A percentile compares a stretch with the other conserved stretches of the same genome.
Evolutionary conservation across 371 early-diverging fungal species (phyloP).

Genomic region (Rhizopus stolonifer): DNA sequence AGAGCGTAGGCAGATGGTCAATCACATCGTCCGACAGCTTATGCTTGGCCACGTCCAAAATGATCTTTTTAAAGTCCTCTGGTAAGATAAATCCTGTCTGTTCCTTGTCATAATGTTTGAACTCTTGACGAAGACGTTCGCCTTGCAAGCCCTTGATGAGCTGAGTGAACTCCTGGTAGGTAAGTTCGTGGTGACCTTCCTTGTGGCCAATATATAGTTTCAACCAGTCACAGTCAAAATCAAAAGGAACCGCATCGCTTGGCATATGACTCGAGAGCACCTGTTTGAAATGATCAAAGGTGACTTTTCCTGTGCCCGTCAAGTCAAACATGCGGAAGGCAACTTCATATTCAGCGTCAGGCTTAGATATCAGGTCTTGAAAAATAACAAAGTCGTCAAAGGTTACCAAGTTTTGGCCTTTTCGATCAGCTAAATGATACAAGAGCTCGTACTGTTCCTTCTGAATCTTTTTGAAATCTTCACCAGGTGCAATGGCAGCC

Average conservation of each 20-base stretch:
- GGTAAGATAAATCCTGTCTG: slow-evolving; percentile 67
- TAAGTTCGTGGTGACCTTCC: slow-evolving; percentile 57
- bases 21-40: slow-evolving; percentile 71
- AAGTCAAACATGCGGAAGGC: slow-evolving; percentile 75
- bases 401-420: slow-evolving; percentile 61
- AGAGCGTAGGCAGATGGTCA: slow-evolving; percentile 68
- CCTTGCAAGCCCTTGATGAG: slow-evolving; percentile 77
- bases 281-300: slow-evolving; percentile 67
- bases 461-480: slow-evolving; percentile 62
- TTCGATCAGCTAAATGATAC: slow-evolving; percentile 74
- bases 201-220: slow-evolving; percentile 68
- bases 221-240: slow-evolving; percentile 75
- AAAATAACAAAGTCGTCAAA: slow-evolving; percentile 78
- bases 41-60: slow-evolving; percentile 66
- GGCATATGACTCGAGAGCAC: slow-evolving; percentile 62
- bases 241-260: slow-evolving; percentile 63
- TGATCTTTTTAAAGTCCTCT: slow-evolving; percentile 66
- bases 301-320: slow-evolving; percentile 61
- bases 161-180: slow-evolving; percentile 80
- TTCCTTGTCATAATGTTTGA: slow-evolving; percentile 70
- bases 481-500: slow-evolving; percentile 65
- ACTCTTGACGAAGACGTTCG: slow-evolving; percentile 79
- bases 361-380: slow-evolving; percentile 67
- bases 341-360: slow-evolving; percentile 84
- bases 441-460: slow-evolving; percentile 64